Percentiles rank a stretch among this genome's conserved stretches.
Conservation (phyloP, 2,329 filamentous ascomycete species). For the Aureobasidium mangrovei region DNA sequence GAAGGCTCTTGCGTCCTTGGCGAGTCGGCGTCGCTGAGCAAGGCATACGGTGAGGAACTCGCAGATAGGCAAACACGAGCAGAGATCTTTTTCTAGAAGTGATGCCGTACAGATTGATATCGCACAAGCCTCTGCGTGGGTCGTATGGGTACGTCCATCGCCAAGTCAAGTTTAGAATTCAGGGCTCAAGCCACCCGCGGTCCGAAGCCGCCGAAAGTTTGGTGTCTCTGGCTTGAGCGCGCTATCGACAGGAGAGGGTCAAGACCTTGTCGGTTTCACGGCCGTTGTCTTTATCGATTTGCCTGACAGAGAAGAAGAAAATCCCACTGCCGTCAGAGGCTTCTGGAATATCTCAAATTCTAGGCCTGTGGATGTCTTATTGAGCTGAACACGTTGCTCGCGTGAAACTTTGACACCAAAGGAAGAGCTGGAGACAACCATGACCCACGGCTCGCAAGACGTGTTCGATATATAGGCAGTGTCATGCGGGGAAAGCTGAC, state of each 20-base stretch:
- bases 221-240: not conserved
- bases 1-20: conserved; percentile 5
- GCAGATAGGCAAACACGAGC: not conserved
- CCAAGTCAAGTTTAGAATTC: not conserved
- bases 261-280: not conserved
- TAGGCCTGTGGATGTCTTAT: not conserved
- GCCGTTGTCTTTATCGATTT: conserved; percentile 9
- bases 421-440: not conserved
- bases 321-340: conserved; percentile 1
- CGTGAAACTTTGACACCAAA: not conserved
- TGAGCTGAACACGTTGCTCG: not conserved
- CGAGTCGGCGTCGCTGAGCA: not conserved
- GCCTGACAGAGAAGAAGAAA: not conserved
- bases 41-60: not conserved
- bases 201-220: conserved; percentile 9
- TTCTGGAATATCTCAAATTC: not conserved
- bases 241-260: not conserved
- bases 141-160: not conserved
- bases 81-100: not conserved
- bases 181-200: not conserved
- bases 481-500: conserved; percentile 2
- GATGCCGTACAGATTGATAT: not conserved
- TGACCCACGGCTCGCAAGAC: not conserved
- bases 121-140: not conserved
- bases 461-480: not conserved